These are phyloP conservation scores for Limnanthes douglasii DNA, from an alignment of 345 rosid genomes.

Conservation along the genomic window DNA sequence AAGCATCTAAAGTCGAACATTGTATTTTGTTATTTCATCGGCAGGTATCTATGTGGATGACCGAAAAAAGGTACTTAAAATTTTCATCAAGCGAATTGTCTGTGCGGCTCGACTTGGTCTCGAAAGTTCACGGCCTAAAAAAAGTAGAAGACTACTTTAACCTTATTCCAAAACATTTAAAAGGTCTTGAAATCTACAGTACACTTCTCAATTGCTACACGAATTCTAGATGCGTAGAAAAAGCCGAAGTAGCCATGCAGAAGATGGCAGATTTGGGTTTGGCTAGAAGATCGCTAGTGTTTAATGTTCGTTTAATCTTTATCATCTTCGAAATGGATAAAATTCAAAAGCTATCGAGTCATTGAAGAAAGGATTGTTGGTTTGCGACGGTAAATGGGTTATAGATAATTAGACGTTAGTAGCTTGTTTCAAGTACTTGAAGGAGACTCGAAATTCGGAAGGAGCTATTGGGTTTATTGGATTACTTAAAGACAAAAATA, in stretches of 20 bases:
- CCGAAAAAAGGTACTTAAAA: slow-evolving; percentile 9
- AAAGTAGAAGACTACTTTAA: slow-evolving; percentile 19
- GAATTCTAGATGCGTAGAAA: slow-evolving; percentile 10
- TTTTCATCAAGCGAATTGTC: slow-evolving; percentile 12
- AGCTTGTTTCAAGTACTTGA: slow-evolving; percentile 12
- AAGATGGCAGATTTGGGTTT: slow-evolving; percentile 19
- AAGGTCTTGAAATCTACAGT: slow-evolving; percentile 8
- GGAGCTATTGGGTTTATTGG: slow-evolving; percentile 11
- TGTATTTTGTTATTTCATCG: too few species aligned
- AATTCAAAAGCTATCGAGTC: slow-evolving; percentile 10
- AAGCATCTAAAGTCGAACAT: too few species aligned
- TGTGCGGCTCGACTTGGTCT: slow-evolving; percentile 24
- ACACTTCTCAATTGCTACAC: slow-evolving; percentile 29
- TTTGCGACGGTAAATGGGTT: slow-evolving; percentile 8
- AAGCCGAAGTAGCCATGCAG: slow-evolving; percentile 25
- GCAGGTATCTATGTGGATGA: slow-evolving; percentile 33
- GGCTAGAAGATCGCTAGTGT: not conserved
- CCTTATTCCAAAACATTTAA: slow-evolving; percentile 8
- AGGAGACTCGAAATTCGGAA: slow-evolving; percentile 8
- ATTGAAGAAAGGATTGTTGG: slow-evolving; percentile 12
- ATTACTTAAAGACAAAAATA: slow-evolving; percentile 6
- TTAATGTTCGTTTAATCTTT: slow-evolving; percentile 15
- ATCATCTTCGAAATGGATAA: slow-evolving; percentile 9
- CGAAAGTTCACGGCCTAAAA: slow-evolving; percentile 18
- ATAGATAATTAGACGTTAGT: slow-evolving; percentile 7